These are phyloP conservation scores for Fusarium siculi DNA, from an alignment of 2,329 filamentous ascomycete species.

Conservation along the genomic window DNA sequence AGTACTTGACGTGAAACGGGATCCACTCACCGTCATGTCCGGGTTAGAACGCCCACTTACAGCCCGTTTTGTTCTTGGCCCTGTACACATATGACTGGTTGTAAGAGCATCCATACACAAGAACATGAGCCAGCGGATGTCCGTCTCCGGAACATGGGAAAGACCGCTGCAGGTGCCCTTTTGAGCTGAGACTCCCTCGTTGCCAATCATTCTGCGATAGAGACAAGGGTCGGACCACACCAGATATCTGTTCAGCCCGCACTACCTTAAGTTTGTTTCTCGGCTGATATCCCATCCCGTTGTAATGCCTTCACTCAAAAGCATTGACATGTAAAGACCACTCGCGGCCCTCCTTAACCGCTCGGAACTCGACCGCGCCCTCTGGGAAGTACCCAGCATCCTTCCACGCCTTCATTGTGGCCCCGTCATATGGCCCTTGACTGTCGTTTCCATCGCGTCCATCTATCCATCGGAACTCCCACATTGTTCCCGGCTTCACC, in stretches of 20 bases:
- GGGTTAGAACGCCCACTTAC: constrained; percentile 21
- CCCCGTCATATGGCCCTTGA: constrained; percentile 88
- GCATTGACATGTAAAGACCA: constrained; percentile 62
- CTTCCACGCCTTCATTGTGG: constrained; percentile 91
- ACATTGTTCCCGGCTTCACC: constrained; percentile 54
- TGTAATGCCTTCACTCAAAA: constrained; percentile 58
- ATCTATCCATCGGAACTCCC: constrained; percentile 95
- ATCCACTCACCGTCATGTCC: constrained; percentile 35
- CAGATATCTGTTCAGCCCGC: constrained; percentile 20
- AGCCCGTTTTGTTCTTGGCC: constrained; percentile 24
- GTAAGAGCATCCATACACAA: constrained; percentile 31
- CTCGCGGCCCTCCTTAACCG: constrained; percentile 61
- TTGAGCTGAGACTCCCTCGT: constrained; percentile 20
- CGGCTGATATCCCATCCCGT: constrained; percentile 26
- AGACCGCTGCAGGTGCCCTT: constrained; percentile 25
- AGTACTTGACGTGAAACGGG: constrained; percentile 33
- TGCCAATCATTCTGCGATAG: constrained; percentile 22
- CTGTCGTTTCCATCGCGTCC: constrained; percentile 80
- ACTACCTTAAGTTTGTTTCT: constrained; percentile 16
- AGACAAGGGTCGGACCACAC: constrained; percentile 16
- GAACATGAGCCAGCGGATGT: constrained; percentile 14
- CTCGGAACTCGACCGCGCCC: constrained; percentile 79
- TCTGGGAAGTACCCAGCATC: constrained; percentile 89
- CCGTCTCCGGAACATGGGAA: constrained; percentile 25
- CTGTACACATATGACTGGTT: constrained; percentile 33